Base-by-base conservation (phyloP, 1,139 yeast genomes). In the Kluyveromyces marxianus region DNA sequence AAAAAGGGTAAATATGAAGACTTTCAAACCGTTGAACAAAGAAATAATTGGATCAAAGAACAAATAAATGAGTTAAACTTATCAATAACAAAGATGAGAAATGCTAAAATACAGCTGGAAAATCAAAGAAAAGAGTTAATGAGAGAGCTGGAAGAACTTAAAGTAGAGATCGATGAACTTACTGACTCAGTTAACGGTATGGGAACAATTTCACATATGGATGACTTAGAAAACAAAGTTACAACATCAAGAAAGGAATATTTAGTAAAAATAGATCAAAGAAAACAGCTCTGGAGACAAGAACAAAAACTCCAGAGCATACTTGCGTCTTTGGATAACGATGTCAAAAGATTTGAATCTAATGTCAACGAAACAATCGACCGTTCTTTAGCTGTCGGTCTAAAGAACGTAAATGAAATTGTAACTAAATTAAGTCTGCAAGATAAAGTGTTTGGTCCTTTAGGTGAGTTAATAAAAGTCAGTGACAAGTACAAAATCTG, bases 401-500 rank as follows among this genome's bases (percentile, higher is more conserved):
- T 89, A 21, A 74, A 74, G 31, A 79, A 88, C 2, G 87, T 88
- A 2, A 75, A 74, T 44, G 67, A 74, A 7, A 82, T 89, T 35
- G 71, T 83, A 0, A 67, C 73, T 39, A 72, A 72, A 46, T 65
- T 85, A 42, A 77, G 78, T 7, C 63, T 89, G 35, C 65, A 68
- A 2, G 67, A 67, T 2, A 77, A 83, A 5, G 94, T 88, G 3
- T 81, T 76, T 64, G 98, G 98, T 0, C 82, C 95, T 0, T 66
- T 92, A 25, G 94, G 95, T 32, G 96, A 89, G 53, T 69, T 92
- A 34, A 83, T 92, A 49, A 74, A 74, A 47, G 92, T 88, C 2
- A 83, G 83, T 54, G 90, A 85, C 46, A 87, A 86, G 56, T 90
- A 88, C 61, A 83, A 84, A 60, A 76, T 82, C 1, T 95, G 97